Evolutionary conservation across 495 filamentous ascomycete genomes (phyloP).

Genomic region (Aspergillus avenaceus): DNA sequence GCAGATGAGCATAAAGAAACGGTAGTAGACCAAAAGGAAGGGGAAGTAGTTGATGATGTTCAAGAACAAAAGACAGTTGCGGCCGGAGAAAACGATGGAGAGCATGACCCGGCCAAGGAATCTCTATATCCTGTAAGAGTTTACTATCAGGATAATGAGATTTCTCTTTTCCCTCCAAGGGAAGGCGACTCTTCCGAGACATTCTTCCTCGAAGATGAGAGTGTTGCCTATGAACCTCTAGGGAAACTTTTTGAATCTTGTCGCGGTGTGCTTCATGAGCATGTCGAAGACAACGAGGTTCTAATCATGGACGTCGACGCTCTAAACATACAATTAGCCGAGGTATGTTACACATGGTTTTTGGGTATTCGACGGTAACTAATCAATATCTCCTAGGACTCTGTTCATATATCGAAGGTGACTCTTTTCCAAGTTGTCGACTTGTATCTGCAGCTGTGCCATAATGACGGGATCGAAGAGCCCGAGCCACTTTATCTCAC

Average conservation of each 20-base stretch:
- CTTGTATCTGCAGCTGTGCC: constrained; percentile 52
- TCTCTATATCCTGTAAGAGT: constrained; percentile 53
- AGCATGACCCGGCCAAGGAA: constrained; percentile 3
- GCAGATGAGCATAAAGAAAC: constrained; percentile 2
- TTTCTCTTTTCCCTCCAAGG: constrained; percentile 65
- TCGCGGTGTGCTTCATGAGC: constrained; percentile 62
- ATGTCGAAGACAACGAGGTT: constrained; percentile 63
- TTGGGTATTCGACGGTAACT: constrained; percentile 16
- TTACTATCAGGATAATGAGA: constrained; percentile 61
- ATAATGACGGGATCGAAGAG: constrained; percentile 54
- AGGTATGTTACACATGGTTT: constrained; percentile 49
- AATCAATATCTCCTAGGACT: constrained; percentile 40
- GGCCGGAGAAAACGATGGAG: constrained; percentile 1
- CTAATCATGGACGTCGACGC: constrained; percentile 63
- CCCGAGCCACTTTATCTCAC: constrained; percentile 54
- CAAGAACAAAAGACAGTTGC: constrained; percentile 8
- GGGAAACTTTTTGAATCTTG: constrained; percentile 58
- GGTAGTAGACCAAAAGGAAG: constrained; percentile 8
- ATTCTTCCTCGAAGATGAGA: constrained; percentile 69
- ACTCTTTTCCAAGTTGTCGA: constrained; percentile 56
- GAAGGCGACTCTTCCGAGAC: constrained; percentile 62
- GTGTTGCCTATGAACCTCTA: constrained; percentile 54
- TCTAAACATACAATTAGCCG: constrained; percentile 65
- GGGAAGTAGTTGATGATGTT: constrained; percentile 3
- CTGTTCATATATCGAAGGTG: constrained; percentile 31